These are phyloP conservation scores for Dryadomyces quercivorus DNA, from an alignment of 2,329 filamentous ascomycete species.

Conservation along the genomic window DNA sequence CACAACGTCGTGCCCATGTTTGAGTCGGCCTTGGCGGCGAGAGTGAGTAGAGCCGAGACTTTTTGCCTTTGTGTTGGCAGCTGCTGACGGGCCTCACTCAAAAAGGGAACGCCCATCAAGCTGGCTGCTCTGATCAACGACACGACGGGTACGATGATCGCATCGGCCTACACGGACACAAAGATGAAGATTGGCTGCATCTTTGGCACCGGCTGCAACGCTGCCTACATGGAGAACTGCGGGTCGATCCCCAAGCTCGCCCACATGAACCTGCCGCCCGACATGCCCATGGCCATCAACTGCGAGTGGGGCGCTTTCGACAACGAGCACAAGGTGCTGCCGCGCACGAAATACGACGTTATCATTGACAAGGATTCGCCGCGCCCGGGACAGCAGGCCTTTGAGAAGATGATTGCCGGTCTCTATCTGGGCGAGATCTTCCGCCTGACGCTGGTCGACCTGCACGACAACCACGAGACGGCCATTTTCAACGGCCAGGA, in stretches of 20 bases:
- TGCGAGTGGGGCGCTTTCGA: constrained; percentile 97
- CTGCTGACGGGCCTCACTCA: constrained; percentile 7
- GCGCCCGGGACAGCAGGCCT: constrained; percentile 84
- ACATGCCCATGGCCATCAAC: constrained; percentile 87
- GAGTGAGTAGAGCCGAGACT: constrained; percentile 29
- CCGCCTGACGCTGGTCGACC: constrained; percentile 72
- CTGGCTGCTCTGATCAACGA: constrained; percentile 92
- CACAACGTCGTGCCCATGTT: constrained; percentile 83
- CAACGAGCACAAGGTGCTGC: constrained; percentile 81
- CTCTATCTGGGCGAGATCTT: constrained; percentile 92
- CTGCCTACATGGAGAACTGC: constrained; percentile 92
- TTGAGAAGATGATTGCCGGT: constrained; percentile 97
- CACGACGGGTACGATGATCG: constrained; percentile 92
- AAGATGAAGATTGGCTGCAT: constrained; percentile 94
- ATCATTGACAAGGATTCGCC: constrained; percentile 86
- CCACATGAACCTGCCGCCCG: constrained; percentile 74
- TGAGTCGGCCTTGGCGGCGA: constrained; percentile 60
- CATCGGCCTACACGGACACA: constrained; percentile 89
- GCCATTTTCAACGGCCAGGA: constrained; percentile 79
- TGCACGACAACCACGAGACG: constrained; percentile 64
- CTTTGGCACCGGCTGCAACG: constrained; percentile 96
- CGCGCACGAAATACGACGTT: constrained; percentile 73
- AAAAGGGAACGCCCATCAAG: constrained; percentile 80
- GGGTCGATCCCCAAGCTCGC: constrained; percentile 89
- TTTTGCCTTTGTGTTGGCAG: background rate